phyloP scores from a whole-genome alignment of 306 rosid species.

The Psophocarpus tetragonolobus region DNA sequence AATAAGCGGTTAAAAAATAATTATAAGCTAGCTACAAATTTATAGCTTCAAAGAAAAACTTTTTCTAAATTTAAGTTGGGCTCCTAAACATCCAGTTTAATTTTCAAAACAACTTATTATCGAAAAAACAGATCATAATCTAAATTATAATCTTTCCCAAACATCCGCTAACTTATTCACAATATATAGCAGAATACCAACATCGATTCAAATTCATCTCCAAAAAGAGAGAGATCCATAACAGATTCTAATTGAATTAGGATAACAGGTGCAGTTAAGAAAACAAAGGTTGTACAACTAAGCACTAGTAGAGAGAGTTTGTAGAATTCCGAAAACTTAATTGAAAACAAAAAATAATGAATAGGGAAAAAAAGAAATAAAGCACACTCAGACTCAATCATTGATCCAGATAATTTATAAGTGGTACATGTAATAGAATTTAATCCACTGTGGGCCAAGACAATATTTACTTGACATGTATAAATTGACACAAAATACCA shows the following conservation, averaged over 20 bases:
- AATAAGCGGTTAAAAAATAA: too few relatives aligned
- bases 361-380: background rate
- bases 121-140: too few relatives aligned
- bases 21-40: too few relatives aligned
- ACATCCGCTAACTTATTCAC: slow-evolving; percentile 1
- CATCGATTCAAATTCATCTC: background rate
- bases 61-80: too few relatives aligned
- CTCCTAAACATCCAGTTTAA: too few relatives aligned
- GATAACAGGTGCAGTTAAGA: background rate
- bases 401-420: background rate
- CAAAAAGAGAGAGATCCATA: background rate
- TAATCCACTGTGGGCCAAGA: background rate
- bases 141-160: too few relatives aligned
- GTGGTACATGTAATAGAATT: background rate
- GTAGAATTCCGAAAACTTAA: background rate
- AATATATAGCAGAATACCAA: slow-evolving; percentile 10
- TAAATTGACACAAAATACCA: background rate
- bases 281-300: background rate
- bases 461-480: background rate
- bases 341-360: background rate
- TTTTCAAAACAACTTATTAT: too few relatives aligned
- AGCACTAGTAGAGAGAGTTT: background rate
- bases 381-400: background rate
- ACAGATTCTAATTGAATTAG: background rate
- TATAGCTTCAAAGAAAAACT: too few relatives aligned